A percentile compares a stretch with the other conserved stretches of the same genome.
phyloP scores from a whole-genome alignment of 2,329 filamentous ascomycete genomes.

The Parastagonospora avenae region DNA sequence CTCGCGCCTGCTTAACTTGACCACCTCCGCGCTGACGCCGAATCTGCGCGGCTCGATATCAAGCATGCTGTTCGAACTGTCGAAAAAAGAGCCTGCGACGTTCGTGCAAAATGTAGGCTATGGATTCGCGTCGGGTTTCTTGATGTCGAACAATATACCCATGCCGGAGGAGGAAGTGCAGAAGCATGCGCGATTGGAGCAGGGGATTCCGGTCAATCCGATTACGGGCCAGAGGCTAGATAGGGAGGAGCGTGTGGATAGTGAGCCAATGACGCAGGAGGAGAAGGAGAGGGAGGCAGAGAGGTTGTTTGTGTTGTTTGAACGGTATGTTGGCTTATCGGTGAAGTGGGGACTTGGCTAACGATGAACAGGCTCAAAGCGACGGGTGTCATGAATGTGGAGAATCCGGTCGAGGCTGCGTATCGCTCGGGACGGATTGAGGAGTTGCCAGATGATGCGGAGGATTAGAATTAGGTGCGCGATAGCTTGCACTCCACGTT shows the following conservation, averaged over 20 bases:
- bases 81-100: constrained; percentile 74
- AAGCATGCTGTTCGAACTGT: constrained; percentile 83
- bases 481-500: not conserved
- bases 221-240: constrained; percentile 84
- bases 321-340: constrained; percentile 61
- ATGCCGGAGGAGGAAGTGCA: constrained; percentile 71
- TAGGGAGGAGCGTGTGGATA: constrained; percentile 63
- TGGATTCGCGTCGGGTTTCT: constrained; percentile 87
- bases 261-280: constrained; percentile 81
- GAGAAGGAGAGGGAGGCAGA: constrained; percentile 94
- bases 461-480: constrained; percentile 11
- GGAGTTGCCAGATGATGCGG: constrained; percentile 64
- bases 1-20: constrained; percentile 76
- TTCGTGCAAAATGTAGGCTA: constrained; percentile 95
- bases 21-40: constrained; percentile 73
- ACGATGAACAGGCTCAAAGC: constrained; percentile 61
- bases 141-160: constrained; percentile 82
- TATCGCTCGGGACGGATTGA: constrained; percentile 72
- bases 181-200: constrained; percentile 48
- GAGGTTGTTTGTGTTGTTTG: constrained; percentile 86
- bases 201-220: constrained; percentile 68
- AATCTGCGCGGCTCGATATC: constrained; percentile 76
- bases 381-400: constrained; percentile 76
- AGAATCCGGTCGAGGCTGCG: constrained; percentile 78
- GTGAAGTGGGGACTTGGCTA: not conserved